phyloP scores from a whole-genome alignment of 805 yeast species.

The Candida taoyuanica region DNA sequence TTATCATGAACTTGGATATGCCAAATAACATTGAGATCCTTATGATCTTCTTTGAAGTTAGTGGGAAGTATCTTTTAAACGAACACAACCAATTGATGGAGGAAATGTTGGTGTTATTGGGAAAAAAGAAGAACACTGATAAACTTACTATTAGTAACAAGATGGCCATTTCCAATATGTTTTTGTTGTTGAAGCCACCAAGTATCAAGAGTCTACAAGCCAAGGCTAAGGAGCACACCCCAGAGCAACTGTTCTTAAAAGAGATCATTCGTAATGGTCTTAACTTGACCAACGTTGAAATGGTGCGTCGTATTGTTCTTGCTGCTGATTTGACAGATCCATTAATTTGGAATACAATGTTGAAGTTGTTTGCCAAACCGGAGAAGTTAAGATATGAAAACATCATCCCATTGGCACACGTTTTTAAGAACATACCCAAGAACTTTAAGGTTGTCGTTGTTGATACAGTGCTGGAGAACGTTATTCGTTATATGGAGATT shows the following conservation, averaged over 20 bases:
- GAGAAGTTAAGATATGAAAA: constrained; percentile 57
- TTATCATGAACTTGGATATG: constrained; percentile 47
- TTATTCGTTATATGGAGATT: constrained; percentile 60
- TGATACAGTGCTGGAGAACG: constrained; percentile 62
- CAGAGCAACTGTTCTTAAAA: constrained; percentile 46
- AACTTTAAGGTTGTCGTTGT: constrained; percentile 43
- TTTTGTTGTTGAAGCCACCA: constrained; percentile 54
- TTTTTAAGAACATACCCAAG: constrained; percentile 38
- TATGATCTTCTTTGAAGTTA: constrained; percentile 63
- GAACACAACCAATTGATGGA: constrained; percentile 56
- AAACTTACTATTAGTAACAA: constrained; percentile 50
- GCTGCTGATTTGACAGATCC: constrained; percentile 44
- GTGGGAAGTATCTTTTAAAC: constrained; percentile 62
- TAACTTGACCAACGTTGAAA: constrained; percentile 30
- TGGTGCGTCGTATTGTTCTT: constrained; percentile 35
- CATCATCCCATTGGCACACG: constrained; percentile 43
- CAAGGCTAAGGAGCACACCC: constrained; percentile 27
- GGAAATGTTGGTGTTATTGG: constrained; percentile 56
- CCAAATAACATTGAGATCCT: constrained; percentile 65
- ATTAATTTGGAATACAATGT: constrained; percentile 31
- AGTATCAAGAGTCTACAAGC: constrained; percentile 32
- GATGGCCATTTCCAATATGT: constrained; percentile 52
- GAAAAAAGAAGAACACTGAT: constrained; percentile 43
- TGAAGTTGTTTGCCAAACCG: constrained; percentile 49
- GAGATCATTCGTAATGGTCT: constrained; percentile 51